Conservation (phyloP, 306 rosid genomes). For the Trifolium subterraneum region DNA sequence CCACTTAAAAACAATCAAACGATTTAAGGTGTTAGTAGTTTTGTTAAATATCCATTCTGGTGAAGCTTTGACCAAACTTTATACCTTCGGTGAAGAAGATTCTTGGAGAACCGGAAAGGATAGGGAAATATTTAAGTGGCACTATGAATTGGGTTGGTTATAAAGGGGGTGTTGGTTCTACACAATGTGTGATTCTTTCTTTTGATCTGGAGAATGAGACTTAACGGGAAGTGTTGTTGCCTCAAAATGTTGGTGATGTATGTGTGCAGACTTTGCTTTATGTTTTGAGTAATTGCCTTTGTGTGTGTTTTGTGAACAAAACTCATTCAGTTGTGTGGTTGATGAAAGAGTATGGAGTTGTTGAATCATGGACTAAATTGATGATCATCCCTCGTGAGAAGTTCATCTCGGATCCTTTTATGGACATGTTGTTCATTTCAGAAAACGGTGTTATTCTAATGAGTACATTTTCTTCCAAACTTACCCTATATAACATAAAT, state of each 20-base stretch:
- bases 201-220: conserved; percentile 35
- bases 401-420: too few relatives aligned
- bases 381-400: background rate
- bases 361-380: conserved; percentile 35
- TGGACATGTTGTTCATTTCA: too few relatives aligned
- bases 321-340: conserved; percentile 26
- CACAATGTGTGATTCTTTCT: background rate
- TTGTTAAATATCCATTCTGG: too few relatives aligned
- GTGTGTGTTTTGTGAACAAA: background rate
- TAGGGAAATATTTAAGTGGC: conserved; percentile 32
- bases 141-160: conserved; percentile 24
- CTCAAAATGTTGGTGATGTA: background rate
- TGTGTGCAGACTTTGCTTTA: background rate
- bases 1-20: too few relatives aligned
- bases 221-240: conserved; percentile 1
- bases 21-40: too few relatives aligned
- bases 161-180: too few relatives aligned
- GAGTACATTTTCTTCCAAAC: too few relatives aligned
- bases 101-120: too few relatives aligned
- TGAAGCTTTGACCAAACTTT: too few relatives aligned
- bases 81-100: too few relatives aligned
- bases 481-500: too few relatives aligned
- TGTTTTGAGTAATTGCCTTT: conserved; percentile 18
- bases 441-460: too few relatives aligned
- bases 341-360: conserved; percentile 39